Conservation (phyloP, 192 early-diverging fungal species). For the Linnemannia exigua region DNA sequence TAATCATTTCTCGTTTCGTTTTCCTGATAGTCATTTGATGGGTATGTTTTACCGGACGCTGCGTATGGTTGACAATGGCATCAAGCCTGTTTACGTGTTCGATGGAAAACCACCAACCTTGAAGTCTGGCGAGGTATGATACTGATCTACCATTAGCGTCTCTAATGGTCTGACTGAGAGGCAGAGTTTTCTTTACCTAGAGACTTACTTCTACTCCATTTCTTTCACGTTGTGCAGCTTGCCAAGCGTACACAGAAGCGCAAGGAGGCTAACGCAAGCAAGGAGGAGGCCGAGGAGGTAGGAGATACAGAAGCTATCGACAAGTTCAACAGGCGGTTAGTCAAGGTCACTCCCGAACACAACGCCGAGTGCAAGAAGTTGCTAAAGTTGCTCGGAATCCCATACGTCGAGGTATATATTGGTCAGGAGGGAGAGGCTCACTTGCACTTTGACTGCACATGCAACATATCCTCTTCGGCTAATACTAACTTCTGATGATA, state of each 20-base stretch:
- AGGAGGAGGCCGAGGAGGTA: constrained; percentile 81
- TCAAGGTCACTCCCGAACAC: constrained; percentile 95
- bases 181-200: too few relatives aligned
- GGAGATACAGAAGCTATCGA: constrained; percentile 85
- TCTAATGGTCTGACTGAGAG: too few relatives aligned
- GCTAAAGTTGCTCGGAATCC: constrained; percentile 94
- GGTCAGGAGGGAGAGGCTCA: too few relatives aligned
- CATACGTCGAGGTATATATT: constrained; percentile 78
- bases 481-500: background rate
- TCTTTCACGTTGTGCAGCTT: constrained; percentile 57
- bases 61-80: constrained; percentile 95
- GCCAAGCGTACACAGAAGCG: constrained; percentile 80
- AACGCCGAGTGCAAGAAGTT: constrained; percentile 93
- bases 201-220: constrained; percentile 2
- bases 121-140: constrained; percentile 88
- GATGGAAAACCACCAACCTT: constrained; percentile 96
- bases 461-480: background rate
- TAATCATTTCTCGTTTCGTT: background rate
- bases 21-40: constrained; percentile 85
- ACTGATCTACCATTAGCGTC: background rate
- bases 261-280: constrained; percentile 75
- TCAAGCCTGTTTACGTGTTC: constrained; percentile 98
- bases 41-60: constrained; percentile 98
- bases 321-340: constrained; percentile 88
- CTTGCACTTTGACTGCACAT: background rate